phyloP scores from a whole-genome alignment of 768 basidiomycete genomes.

The Boletus sp. region DNA sequence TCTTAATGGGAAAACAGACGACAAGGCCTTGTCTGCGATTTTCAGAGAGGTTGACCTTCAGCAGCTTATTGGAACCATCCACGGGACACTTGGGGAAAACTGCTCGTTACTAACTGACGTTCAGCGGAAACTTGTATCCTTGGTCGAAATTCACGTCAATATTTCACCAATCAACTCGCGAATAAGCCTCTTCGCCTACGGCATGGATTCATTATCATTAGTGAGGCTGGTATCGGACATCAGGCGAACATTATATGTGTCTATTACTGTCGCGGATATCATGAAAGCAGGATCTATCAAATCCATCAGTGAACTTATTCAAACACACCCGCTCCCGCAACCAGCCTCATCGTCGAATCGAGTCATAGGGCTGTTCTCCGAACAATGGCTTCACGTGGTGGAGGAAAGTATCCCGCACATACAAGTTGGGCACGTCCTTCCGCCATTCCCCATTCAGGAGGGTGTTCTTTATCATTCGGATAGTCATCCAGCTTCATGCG shows the following conservation, averaged over 20 bases:
- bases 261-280: slow-evolving; percentile 28
- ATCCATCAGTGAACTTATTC: slow-evolving; percentile 19
- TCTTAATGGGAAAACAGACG: slow-evolving; percentile 35
- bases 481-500: slow-evolving; percentile 37
- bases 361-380: slow-evolving; percentile 14
- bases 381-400: slow-evolving; percentile 15
- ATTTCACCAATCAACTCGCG: slow-evolving; percentile 17
- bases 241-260: slow-evolving; percentile 12
- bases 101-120: slow-evolving; percentile 14
- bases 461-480: slow-evolving; percentile 43
- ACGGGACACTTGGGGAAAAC: not conserved
- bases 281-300: slow-evolving; percentile 26
- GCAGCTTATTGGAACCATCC: slow-evolving; percentile 14
- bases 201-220: slow-evolving; percentile 32
- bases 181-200: slow-evolving; percentile 33
- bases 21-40: slow-evolving; percentile 25
- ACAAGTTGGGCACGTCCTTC: slow-evolving; percentile 29
- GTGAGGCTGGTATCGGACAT: slow-evolving; percentile 23
- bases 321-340: not conserved
- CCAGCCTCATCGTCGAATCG: not conserved
- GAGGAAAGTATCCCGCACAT: slow-evolving; percentile 1
- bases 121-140: slow-evolving; percentile 37
- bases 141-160: slow-evolving; percentile 26
- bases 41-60: slow-evolving; percentile 24
- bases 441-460: slow-evolving; percentile 46